These are phyloP conservation scores for Kazachstania kunashirensis DNA, from an alignment of 805 yeast species.

Conservation along the genomic window DNA sequence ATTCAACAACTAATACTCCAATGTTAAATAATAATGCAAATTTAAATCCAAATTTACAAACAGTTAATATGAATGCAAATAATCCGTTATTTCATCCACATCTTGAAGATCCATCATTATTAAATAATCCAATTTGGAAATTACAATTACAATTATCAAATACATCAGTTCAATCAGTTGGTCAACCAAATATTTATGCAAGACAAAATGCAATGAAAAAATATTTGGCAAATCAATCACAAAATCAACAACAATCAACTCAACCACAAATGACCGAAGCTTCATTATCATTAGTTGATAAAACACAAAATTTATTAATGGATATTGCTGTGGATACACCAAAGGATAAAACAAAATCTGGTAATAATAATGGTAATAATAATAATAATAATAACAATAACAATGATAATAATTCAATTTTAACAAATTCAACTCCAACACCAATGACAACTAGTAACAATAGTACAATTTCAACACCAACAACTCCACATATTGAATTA, in stretches of 20 bases:
- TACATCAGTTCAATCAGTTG: constrained; percentile 27
- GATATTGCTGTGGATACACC: constrained; percentile 22
- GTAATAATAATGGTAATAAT: neutral
- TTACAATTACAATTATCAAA: constrained; percentile 28
- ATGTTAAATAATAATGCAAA: neutral
- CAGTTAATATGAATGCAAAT: constrained; percentile 16
- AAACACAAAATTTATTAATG: constrained; percentile 25
- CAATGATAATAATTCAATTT: constrained; percentile 4
- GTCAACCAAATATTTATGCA: constrained; percentile 31
- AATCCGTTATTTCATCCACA: constrained; percentile 31
- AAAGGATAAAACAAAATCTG: constrained; percentile 5
- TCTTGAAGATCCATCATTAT: constrained; percentile 24
- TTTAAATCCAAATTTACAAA: constrained; percentile 2
- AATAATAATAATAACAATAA: neutral
- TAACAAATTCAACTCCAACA: constrained; percentile 10
- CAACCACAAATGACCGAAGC: constrained; percentile 21
- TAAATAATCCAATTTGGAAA: constrained; percentile 30
- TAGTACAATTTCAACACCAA: constrained; percentile 27
- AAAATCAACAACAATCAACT: constrained; percentile 8
- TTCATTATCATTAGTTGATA: constrained; percentile 27
- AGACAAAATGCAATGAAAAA: constrained; percentile 32
- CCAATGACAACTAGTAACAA: constrained; percentile 14
- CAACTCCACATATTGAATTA: constrained; percentile 26
- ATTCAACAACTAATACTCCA: constrained; percentile 2
- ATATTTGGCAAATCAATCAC: constrained; percentile 20